Conservation (phyloP, 2,329 filamentous ascomycete species). For the Cercospora sesami region DNA sequence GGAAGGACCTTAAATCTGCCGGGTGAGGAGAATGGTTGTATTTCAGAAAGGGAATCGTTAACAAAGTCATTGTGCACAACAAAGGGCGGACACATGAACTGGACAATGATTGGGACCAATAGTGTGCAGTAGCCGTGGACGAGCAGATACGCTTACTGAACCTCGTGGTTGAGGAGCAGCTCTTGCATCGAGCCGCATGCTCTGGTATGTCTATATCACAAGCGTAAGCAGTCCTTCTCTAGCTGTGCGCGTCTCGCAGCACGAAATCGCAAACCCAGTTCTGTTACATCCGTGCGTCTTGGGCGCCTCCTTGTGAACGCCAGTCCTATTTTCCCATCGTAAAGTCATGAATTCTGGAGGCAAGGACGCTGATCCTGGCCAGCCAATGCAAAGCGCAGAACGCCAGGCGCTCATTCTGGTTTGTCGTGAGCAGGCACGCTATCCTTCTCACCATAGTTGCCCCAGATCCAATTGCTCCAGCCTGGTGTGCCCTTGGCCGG, state of each 20-base stretch:
- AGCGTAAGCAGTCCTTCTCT: background rate
- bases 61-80: background rate
- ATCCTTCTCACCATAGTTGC: conserved; percentile 42
- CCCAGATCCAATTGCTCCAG: conserved; percentile 43
- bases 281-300: conserved; percentile 2
- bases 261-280: background rate
- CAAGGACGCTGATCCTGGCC: background rate
- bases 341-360: conserved; percentile 1
- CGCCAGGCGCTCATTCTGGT: conserved; percentile 20
- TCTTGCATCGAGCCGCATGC: background rate
- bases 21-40: background rate
- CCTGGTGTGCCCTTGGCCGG: conserved; percentile 25
- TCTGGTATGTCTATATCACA: background rate
- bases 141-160: background rate
- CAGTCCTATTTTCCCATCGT: background rate
- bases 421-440: conserved; percentile 37
- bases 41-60: background rate
- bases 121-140: background rate
- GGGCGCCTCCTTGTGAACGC: background rate
- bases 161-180: background rate
- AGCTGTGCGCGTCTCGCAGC: background rate
- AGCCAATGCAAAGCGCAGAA: background rate
- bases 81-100: background rate
- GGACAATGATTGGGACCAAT: background rate
- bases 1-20: background rate